Evolutionary conservation across 164 flowering plant species (phyloP).

Genomic region (Malania oleifera): DNA sequence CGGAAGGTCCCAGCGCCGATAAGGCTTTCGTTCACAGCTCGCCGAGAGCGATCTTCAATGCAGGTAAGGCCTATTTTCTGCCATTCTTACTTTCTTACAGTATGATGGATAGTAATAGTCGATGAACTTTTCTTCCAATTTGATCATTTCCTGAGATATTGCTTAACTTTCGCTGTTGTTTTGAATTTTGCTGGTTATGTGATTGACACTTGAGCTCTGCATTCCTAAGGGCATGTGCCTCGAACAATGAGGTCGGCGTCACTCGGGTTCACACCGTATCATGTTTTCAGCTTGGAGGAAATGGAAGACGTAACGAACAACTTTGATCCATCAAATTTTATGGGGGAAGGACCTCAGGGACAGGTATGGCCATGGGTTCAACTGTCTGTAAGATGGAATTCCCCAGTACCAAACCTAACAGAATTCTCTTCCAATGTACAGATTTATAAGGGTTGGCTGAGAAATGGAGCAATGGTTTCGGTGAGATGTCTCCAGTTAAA

Average conservation of each 20-base stretch:
- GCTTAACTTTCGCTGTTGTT: neutral
- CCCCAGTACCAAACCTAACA: neutral
- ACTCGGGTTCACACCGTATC: conserved; percentile 62
- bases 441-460: conserved; percentile 70
- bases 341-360: conserved; percentile 65
- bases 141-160: neutral
- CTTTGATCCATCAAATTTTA: conserved; percentile 57
- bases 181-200: neutral
- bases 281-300: conserved; percentile 63
- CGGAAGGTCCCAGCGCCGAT: conserved; percentile 28
- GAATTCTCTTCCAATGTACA: conserved; percentile 20
- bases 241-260: conserved; percentile 45
- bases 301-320: conserved; percentile 78
- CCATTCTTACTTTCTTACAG: too few relatives aligned
- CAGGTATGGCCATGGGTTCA: conserved; percentile 38
- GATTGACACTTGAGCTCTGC: neutral
- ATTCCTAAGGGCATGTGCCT: conserved; percentile 45
- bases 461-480: conserved; percentile 55
- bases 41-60: conserved; percentile 25
- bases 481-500: conserved; percentile 58
- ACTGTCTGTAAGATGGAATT: neutral
- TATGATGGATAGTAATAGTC: too few relatives aligned
- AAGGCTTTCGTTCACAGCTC: conserved; percentile 32
- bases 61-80: conserved; percentile 41
- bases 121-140: neutral